Conservation (phyloP, 495 filamentous ascomycete genomes). For the Xylaria bambusicola region DNA sequence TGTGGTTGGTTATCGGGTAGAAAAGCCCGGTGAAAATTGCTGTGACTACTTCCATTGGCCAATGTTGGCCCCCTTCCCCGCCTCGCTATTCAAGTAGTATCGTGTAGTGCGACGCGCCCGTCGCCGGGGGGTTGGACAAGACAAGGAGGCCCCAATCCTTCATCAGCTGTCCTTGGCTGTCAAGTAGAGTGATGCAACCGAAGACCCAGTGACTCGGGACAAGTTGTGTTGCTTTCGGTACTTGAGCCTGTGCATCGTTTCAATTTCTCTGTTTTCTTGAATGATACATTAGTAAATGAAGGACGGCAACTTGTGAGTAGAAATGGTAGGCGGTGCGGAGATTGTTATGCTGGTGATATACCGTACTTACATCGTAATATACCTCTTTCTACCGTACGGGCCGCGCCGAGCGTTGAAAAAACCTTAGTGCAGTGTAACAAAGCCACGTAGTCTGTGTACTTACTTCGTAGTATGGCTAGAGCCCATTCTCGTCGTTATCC, state of each 20-base stretch:
- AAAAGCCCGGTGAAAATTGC: background rate
- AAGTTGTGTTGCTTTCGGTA: background rate
- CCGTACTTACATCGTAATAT: too few species aligned
- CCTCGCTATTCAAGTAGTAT: slow-evolving; percentile 8
- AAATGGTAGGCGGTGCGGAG: too few species aligned
- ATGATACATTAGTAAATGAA: too few species aligned
- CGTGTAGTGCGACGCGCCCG: background rate
- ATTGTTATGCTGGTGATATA: too few species aligned
- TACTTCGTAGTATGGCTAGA: background rate
- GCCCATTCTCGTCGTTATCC: background rate
- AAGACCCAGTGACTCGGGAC: slow-evolving; percentile 10
- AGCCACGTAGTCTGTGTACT: background rate
- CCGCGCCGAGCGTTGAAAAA: slow-evolving; percentile 11
- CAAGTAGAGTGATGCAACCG: slow-evolving; percentile 7
- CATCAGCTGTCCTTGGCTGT: background rate
- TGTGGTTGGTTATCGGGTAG: background rate
- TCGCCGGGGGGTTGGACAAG: slow-evolving; percentile 5
- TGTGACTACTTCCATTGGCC: background rate
- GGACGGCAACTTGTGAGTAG: too few species aligned
- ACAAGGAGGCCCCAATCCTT: slow-evolving; percentile 10
- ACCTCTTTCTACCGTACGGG: too few species aligned
- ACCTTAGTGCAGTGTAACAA: background rate
- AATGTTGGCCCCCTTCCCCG: background rate
- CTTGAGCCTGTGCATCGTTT: background rate
- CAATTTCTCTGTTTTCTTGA: background rate